Evolutionary conservation across 371 early-diverging fungal species (phyloP).

Genomic region (Rhizomucor pusillus): DNA sequence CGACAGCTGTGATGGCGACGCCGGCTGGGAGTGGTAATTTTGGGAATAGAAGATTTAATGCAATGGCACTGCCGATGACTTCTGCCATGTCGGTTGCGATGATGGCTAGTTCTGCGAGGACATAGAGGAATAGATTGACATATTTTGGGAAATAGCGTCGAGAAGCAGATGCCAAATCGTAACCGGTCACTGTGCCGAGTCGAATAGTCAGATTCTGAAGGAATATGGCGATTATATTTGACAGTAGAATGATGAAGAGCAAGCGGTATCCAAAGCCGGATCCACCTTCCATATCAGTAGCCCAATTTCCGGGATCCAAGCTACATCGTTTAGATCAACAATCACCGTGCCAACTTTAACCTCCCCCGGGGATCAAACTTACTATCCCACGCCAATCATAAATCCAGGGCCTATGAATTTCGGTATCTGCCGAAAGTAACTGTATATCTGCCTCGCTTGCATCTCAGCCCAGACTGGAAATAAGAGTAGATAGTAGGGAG

Average conservation of each 20-base stretch:
- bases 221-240: constrained; percentile 74
- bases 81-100: constrained; percentile 79
- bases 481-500: no score
- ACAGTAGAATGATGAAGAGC: constrained; percentile 71
- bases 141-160: constrained; percentile 53
- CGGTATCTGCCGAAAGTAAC: constrained; percentile 7
- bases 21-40: constrained; percentile 69
- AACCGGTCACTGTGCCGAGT: constrained; percentile 74
- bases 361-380: not conserved
- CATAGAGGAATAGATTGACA: constrained; percentile 61
- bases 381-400: constrained; percentile 53
- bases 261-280: constrained; percentile 73
- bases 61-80: constrained; percentile 85
- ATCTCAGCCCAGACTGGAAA: no score
- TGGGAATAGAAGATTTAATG: constrained; percentile 73
- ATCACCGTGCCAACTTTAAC: not conserved
- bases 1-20: constrained; percentile 75
- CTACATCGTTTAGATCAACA: constrained; percentile 5
- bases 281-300: constrained; percentile 73
- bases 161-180: constrained; percentile 74
- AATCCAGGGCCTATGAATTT: constrained; percentile 50
- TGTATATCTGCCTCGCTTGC: no score
- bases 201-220: constrained; percentile 78
- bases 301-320: constrained; percentile 80
- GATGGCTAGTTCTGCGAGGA: constrained; percentile 74